Conservation (phyloP, 2,329 filamentous ascomycete genomes). For the Alternaria sp. region DNA sequence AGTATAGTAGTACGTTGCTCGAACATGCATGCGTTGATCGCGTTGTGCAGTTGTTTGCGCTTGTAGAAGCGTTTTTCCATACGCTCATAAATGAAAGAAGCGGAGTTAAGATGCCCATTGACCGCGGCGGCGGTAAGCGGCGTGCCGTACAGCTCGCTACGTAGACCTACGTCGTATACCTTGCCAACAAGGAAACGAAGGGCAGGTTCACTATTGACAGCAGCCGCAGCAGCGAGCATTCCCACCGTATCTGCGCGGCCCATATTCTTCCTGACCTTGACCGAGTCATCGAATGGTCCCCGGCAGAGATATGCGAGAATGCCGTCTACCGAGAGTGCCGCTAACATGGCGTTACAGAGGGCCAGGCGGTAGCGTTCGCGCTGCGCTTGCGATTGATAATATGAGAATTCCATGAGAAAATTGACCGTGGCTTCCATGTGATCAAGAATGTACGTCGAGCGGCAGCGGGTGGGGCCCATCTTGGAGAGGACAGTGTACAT, state of each 20-base stretch:
- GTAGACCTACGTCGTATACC: background rate
- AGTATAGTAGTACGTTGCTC: background rate
- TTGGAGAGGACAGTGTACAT: background rate
- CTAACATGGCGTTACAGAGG: background rate
- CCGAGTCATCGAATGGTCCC: background rate
- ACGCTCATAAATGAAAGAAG: background rate
- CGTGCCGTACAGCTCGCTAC: background rate
- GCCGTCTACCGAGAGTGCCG: background rate
- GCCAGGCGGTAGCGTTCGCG: background rate
- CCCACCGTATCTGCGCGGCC: background rate
- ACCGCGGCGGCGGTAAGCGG: background rate
- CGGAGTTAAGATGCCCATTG: background rate
- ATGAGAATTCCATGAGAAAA: background rate
- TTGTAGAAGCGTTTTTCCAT: background rate
- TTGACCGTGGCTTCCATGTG: background rate
- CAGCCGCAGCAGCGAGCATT: background rate
- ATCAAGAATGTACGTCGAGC: background rate
- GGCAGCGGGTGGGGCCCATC: background rate
- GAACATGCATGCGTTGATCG: background rate
- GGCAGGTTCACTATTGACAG: background rate
- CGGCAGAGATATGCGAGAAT: background rate
- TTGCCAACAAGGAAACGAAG: background rate
- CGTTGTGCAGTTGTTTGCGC: background rate
- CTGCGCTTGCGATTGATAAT: background rate
- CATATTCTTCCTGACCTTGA: background rate